Evolutionary conservation across 305 asterid species (phyloP).

Genomic region (Fraxinus platypoda): DNA sequence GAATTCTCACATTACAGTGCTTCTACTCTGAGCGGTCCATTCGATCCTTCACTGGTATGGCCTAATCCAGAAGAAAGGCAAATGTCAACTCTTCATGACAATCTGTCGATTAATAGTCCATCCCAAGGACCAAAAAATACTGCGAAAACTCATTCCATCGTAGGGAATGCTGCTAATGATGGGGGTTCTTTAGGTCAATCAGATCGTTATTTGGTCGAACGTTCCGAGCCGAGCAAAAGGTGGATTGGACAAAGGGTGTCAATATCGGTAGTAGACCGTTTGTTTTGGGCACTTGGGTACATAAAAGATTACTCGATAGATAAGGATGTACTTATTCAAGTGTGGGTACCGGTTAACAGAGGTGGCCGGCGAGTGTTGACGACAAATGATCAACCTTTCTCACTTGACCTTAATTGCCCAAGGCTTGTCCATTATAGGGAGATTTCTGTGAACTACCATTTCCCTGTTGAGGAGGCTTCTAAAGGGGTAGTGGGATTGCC

Average conservation of each 20-base stretch:
- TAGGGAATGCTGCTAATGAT: slow-evolving; percentile 30
- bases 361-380: slow-evolving; percentile 65
- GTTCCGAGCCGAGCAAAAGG: slow-evolving; percentile 39
- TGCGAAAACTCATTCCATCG: slow-evolving; percentile 30
- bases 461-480: slow-evolving; percentile 65
- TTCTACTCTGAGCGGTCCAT: slow-evolving; percentile 47
- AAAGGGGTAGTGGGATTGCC: slow-evolving; percentile 67
- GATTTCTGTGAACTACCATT: slow-evolving; percentile 59
- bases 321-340: slow-evolving; percentile 62
- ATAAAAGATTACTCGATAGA: slow-evolving; percentile 55
- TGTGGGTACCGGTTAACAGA: slow-evolving; percentile 72
- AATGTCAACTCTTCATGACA: slow-evolving; percentile 48
- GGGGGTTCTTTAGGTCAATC: slow-evolving; percentile 26
- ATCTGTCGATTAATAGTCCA: slow-evolving; percentile 44
- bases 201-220: slow-evolving; percentile 30
- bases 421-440: slow-evolving; percentile 67
- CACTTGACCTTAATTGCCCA: slow-evolving; percentile 56
- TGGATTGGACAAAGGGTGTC: slow-evolving; percentile 68
- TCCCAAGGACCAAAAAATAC: slow-evolving; percentile 33
- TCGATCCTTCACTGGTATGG: slow-evolving; percentile 57
- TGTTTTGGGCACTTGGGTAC: slow-evolving; percentile 55
- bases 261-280: slow-evolving; percentile 59
- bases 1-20: slow-evolving; percentile 53
- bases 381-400: slow-evolving; percentile 62
- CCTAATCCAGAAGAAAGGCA: slow-evolving; percentile 57